Base-by-base conservation (phyloP, 169 alveolate species). In the Plasmodium coatneyi region DNA sequence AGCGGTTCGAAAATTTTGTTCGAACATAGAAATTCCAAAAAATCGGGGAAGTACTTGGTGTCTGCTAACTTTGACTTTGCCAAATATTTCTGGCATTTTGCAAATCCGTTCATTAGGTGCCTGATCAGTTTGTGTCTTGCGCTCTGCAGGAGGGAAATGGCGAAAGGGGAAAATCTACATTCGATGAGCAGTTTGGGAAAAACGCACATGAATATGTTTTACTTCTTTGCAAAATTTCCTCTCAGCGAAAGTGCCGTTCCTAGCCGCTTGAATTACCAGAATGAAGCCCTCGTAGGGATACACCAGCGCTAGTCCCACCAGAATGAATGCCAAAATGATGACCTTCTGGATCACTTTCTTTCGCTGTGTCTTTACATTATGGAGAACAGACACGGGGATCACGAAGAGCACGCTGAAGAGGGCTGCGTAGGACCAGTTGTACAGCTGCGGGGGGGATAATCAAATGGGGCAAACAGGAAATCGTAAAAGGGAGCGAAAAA, bases 391-490 rank as follows among this genome's bases (percentile, higher is more conserved):
- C 60, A 91, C 70, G n/a, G 95, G 95, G 0, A 39, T 41, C 32
- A 91, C 84, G 56, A 91, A 52, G 30, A 80, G 32, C 46, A 91
- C 32, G 46, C 78, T 30, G 71, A 91, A 91, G 22, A 91, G 72
- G 30, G 41, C 80, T n/a, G 95, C n/a, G 43, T 81, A 81, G 5
- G 95, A 80, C 95, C 95, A 91, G 34, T 91, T 91, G 78, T 91
- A 91, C 36, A 91, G 28, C 95, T 91, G 78, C 12, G 66, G 22
- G 22, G 19, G 60, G 22, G 19, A 32, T 3, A 43, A 10, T 12
- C 16, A 43, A 43, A 43, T 10, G 54, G 4, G 54, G 54, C 4
- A 80, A 28, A 80, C 39, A 10, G 71, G 28, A 25, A 52, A 34
- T 1, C 28, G 25, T 56, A 66, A 84, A 71, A 72, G 36, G 54